A percentile compares a stretch with the other conserved stretches of the same genome.
Conservation (phyloP, 768 basidiomycete genomes). For the Kwoniella heveanensis region DNA sequence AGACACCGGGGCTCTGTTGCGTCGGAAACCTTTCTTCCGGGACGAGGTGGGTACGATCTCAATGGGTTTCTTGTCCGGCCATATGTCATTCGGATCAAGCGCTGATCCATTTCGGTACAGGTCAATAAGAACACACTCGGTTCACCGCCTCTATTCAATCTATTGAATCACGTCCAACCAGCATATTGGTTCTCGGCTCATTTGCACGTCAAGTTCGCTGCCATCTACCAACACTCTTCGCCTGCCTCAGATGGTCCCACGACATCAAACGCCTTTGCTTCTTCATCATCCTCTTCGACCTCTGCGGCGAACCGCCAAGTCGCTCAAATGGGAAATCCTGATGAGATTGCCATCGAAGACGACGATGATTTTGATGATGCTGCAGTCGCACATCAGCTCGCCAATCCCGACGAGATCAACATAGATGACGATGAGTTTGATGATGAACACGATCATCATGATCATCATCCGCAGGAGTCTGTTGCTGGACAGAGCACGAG, state of each 20-base stretch:
- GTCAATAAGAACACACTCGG: conserved; percentile 71
- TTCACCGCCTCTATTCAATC: conserved; percentile 79
- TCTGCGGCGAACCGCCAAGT: background rate
- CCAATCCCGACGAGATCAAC: conserved; percentile 49
- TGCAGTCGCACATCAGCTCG: conserved; percentile 3
- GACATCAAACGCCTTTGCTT: background rate
- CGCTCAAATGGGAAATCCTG: conserved; percentile 39
- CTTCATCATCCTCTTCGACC: background rate
- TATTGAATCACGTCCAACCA: conserved; percentile 72
- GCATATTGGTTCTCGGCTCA: conserved; percentile 93
- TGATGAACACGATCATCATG: background rate
- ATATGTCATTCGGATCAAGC: background rate
- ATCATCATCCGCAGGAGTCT: background rate
- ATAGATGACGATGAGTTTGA: conserved; percentile 42
- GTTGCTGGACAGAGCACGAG: background rate
- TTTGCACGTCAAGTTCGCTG: conserved; percentile 83
- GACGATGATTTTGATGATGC: conserved; percentile 27
- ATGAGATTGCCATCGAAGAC: conserved; percentile 49
- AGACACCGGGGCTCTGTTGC: conserved; percentile 66
- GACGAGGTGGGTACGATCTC: conserved; percentile 60
- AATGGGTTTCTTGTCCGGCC: background rate
- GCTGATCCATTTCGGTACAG: conserved; percentile 27
- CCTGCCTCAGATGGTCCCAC: background rate
- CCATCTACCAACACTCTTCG: conserved; percentile 57
- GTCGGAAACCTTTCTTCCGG: conserved; percentile 75